Conservation (phyloP, 345 rosid genomes). For the Pelargonium nanum region DNA sequence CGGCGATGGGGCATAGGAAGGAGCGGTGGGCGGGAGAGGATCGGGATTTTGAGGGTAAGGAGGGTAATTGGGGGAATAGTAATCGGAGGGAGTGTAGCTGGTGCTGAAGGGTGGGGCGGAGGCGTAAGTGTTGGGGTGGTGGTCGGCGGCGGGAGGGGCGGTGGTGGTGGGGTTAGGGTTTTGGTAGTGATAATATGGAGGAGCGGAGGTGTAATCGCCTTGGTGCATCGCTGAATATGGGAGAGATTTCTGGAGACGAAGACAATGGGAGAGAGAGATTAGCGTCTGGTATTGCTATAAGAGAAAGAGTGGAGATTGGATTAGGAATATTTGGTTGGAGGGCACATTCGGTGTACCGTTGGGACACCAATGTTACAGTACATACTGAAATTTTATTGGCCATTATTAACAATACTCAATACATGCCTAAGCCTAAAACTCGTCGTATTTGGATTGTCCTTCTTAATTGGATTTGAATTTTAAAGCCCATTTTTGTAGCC, state of each 20-base stretch:
- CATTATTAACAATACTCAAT: too few species aligned
- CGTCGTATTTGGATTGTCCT: too few species aligned
- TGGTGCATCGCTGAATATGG: conserved; percentile 57
- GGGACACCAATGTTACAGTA: too few species aligned
- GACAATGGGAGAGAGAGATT: not conserved
- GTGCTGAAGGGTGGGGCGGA: conserved; percentile 73
- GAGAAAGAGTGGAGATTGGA: not conserved
- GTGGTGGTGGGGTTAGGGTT: conserved; percentile 35
- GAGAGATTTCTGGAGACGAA: not conserved
- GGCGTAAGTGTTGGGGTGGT: conserved; percentile 42
- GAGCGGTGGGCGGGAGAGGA: conserved; percentile 57
- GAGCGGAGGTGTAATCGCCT: conserved; percentile 64
- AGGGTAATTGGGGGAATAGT: conserved; percentile 41
- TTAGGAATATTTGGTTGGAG: too few species aligned
- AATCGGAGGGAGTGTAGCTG: conserved; percentile 43
- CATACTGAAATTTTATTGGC: too few species aligned
- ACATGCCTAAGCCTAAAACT: too few species aligned
- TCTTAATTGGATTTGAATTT: too few species aligned
- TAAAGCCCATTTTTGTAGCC: too few species aligned
- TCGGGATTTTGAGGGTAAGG: conserved; percentile 47
- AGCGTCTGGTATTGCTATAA: not conserved
- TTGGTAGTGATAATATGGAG: conserved; percentile 41
- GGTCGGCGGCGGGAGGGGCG: conserved; percentile 34
- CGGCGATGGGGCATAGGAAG: conserved; percentile 41
- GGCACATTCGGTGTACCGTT: too few species aligned